Base-by-base conservation (phyloP, 345 rosid genomes). In the Euphorbia peplus region DNA sequence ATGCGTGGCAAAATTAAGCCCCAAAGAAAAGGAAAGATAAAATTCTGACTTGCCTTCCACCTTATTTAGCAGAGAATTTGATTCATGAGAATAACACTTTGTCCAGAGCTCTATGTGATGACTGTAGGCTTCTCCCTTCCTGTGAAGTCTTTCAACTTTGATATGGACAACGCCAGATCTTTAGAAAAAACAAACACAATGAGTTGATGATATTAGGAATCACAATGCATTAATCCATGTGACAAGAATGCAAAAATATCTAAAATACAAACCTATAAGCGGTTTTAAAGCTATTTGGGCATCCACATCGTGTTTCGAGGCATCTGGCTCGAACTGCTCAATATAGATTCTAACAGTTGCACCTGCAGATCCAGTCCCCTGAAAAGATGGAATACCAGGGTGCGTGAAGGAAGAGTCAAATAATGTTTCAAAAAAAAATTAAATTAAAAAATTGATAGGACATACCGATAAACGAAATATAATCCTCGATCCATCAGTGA, bases 311-410 rank as follows among this genome's bases (percentile, higher is more conserved):
- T 95, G 93, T 69, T 88, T 91, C 21, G 93, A 87, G 67, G 72
- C 92, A 80, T 95, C 88, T 24, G 89, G 88, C 82, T 90, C 88
- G 64, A 83, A 91, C 65, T 88, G 93, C 71, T 95, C 96, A 15
- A 90, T 83, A 78, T 90, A 95, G 69, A 87, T 70, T 79, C 96
- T 84, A 70, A 91, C 80, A 8, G 96, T 93, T 53, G 97, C 98
- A 68, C 98, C 97, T 12, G 96, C 95, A 54, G 97, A 89, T 67
- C 98, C 97, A 71, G 96, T 93, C 80, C 96, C 98, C 96, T 91
- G 78, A 30, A 70, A 64, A 53, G 44, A 62, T 15, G 24, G 42
- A n/a, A 6, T 57, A 44, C 12, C 32, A n/a, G 8, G 70, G 72
- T 62, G 70, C n/a, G 21, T 56, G 24, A 70, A 50, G 70, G 70